Conservation (phyloP, 768 basidiomycete species). For the Pleurotus pulmonarius region DNA sequence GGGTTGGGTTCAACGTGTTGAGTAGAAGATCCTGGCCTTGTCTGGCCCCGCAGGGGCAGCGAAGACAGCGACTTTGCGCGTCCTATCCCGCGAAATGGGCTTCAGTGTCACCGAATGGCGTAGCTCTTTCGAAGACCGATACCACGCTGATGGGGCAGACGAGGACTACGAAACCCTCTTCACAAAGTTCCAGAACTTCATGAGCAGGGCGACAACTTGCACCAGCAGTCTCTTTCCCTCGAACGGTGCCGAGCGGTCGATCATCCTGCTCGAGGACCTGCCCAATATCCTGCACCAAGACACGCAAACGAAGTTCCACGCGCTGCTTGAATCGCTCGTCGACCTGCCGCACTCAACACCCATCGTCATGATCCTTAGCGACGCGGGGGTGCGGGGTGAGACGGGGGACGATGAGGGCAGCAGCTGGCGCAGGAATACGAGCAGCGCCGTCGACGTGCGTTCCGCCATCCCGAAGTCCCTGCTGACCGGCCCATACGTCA, state of each 20-base stretch:
- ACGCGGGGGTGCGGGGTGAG: slow-evolving; percentile 77
- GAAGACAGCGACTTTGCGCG: slow-evolving; percentile 82
- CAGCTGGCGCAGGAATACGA: slow-evolving; percentile 36
- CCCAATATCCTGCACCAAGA: slow-evolving; percentile 81
- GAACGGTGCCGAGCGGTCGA: slow-evolving; percentile 33
- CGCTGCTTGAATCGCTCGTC: slow-evolving; percentile 57
- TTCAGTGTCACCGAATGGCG: slow-evolving; percentile 87
- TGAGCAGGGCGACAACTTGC: slow-evolving; percentile 65
- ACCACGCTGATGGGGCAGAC: slow-evolving; percentile 7
- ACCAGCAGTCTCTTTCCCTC: slow-evolving; percentile 40
- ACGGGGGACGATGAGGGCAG: slow-evolving; percentile 43
- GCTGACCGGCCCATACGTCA: slow-evolving; percentile 68
- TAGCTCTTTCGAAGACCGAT: slow-evolving; percentile 55
- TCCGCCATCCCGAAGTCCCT: slow-evolving; percentile 69
- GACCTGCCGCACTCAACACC: slow-evolving; percentile 45
- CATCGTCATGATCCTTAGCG: slow-evolving; percentile 79
- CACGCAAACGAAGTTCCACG: slow-evolving; percentile 72
- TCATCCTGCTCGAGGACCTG: slow-evolving; percentile 85
- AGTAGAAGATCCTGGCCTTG: slow-evolving; percentile 76
- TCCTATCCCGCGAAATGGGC: slow-evolving; percentile 69
- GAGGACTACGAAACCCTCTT: slow-evolving; percentile 41
- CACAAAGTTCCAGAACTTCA: slow-evolving; percentile 72
- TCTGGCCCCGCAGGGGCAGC: slow-evolving; percentile 89
- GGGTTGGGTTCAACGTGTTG: neutral
- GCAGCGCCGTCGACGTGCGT: slow-evolving; percentile 58